Evolutionary conservation across 305 asterid genomes (phyloP), one percentile per base, ranked within the genome.

Genomic region (Nicotiana rustica): DNA sequence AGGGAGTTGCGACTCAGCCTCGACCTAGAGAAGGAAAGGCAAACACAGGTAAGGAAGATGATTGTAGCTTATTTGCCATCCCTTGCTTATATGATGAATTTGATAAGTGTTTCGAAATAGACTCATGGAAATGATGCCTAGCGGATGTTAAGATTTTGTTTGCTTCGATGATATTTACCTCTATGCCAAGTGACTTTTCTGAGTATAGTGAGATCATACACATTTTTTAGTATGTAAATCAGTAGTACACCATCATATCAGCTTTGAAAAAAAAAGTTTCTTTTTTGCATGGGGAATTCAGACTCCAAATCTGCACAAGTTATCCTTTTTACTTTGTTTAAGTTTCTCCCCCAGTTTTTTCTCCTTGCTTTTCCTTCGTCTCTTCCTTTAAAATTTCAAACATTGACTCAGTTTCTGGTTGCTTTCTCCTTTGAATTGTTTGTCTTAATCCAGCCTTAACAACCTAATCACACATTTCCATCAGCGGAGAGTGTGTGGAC

Each of bases 21-120:
- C 89, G 99, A 96, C 65, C 86, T 96, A 86, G 99, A 96, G 96
- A 96, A 91, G 88, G 99, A 96, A 87, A 96, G 89, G 92, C 97
- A 90, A 86, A 88, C 93, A 67, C 99, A 96, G 97, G 99, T 88
- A 93, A 87, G 93, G 55, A 31, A 69, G 60, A 67, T 61, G 56
- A 65, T 84, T 25, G 70, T 76, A 62, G 82, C 71, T 62, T 33
- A 78, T 12, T 67, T 68, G 31, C 17, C 64, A 13, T 47, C 64
- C 44, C 64, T 49, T 25, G 78, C 38, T 71, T 47, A 75, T 66
- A 66, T 52, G 65, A 75, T 14, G 55, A 8, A 14, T 49, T 21
- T 60, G 47, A 15, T 15, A 21, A 73, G 41, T 73, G 41, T 73
- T 73, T 21, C 36, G 47, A 73, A 73, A 18, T 73, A 71, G 62